These are phyloP conservation scores for Zostera marina DNA, from an alignment of 116 monocot species.

Conservation along the genomic window DNA sequence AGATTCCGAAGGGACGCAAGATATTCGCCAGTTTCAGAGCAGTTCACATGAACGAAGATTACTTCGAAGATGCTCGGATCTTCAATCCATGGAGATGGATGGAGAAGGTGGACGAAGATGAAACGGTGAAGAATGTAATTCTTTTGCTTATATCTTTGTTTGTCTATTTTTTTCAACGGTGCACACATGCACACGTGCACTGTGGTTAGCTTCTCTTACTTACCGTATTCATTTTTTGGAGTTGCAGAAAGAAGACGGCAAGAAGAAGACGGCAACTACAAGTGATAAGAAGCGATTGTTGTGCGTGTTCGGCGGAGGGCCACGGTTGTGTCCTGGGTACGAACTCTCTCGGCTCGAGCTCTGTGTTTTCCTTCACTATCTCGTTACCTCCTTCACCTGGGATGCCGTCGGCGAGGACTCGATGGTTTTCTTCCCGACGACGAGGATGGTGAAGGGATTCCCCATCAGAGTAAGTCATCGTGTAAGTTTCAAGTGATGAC, in stretches of 20 bases:
- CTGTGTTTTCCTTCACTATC: slow-evolving; percentile 74
- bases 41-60: slow-evolving; percentile 49
- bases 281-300: too few relatives aligned
- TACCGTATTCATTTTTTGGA: too few relatives aligned
- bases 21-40: slow-evolving; percentile 76
- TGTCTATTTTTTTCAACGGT: background rate
- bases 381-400: slow-evolving; percentile 65
- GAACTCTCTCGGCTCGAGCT: slow-evolving; percentile 78
- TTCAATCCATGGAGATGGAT: slow-evolving; percentile 89
- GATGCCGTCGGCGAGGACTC: slow-evolving; percentile 60
- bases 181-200: background rate
- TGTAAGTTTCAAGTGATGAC: too few relatives aligned
- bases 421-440: slow-evolving; percentile 81
- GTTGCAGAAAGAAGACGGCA: slow-evolving; percentile 20
- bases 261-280: too few relatives aligned
- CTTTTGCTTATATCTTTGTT: background rate
- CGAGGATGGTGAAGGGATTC: slow-evolving; percentile 58
- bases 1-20: slow-evolving; percentile 82
- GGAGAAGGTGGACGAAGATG: slow-evolving; percentile 1
- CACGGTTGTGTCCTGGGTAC: slow-evolving; percentile 72
- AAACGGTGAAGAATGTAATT: background rate
- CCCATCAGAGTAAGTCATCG: slow-evolving; percentile 52
- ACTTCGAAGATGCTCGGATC: slow-evolving; percentile 54
- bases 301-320: slow-evolving; percentile 76
- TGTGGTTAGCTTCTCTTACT: background rate